phyloP scores from a whole-genome alignment of 371 early-diverging fungal species.

The Funneliformis caledonium region DNA sequence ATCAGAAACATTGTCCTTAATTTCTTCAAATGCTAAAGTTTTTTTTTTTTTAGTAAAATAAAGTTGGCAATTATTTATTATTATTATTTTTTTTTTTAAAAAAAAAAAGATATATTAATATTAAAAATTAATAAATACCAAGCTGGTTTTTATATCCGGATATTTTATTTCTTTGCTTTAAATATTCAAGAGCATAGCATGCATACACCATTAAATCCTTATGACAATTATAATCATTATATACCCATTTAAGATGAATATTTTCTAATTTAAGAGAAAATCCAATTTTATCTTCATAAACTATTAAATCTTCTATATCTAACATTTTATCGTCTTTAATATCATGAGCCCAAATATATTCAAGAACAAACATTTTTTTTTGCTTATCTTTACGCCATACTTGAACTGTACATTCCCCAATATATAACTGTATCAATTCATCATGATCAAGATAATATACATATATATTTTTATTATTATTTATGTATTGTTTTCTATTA shows the following conservation, averaged over 20 bases:
- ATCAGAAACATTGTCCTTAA: background rate
- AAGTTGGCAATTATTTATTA: too few relatives aligned
- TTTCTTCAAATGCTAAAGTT: background rate
- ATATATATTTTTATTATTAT: too few relatives aligned
- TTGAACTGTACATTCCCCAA: background rate
- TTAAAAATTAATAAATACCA: too few relatives aligned
- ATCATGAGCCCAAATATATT: constrained; percentile 9
- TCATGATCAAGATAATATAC: background rate
- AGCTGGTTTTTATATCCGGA: background rate
- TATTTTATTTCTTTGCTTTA: background rate
- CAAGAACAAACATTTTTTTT: background rate
- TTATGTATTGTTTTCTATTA: too few relatives aligned
- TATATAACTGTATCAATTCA: background rate
- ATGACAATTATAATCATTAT: too few relatives aligned
- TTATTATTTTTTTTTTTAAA: too few relatives aligned
- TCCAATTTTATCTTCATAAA: background rate
- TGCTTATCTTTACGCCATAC: background rate
- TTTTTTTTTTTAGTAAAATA: background rate
- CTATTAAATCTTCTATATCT: background rate
- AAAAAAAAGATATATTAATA: too few relatives aligned
- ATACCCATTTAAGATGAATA: too few relatives aligned
- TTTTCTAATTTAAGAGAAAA: background rate
- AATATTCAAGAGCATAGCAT: background rate
- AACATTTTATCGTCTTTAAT: background rate
- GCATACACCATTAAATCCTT: too few relatives aligned